A percentile compares a stretch with the other conserved stretches of the same genome.
Evolutionary conservation across 139 green algal genomes (phyloP).

Genomic region (Chlamydomonas sp.): DNA sequence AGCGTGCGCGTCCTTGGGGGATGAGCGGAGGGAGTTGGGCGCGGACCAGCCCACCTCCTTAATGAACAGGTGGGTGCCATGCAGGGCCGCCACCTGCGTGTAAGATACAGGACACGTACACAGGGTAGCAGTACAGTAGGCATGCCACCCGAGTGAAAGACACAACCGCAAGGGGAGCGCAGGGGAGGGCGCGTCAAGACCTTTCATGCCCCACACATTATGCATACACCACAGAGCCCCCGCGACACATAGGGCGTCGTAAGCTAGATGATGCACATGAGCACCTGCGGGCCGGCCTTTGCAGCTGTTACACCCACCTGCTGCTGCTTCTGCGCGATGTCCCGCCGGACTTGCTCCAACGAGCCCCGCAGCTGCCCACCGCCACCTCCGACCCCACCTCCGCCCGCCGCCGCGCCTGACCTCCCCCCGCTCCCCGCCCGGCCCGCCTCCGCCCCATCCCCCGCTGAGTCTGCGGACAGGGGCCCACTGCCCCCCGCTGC

Average conservation of each 20-base stretch:
- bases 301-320: too few relatives aligned
- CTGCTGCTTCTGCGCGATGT: constrained; percentile 32
- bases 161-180: too few relatives aligned
- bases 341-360: constrained; percentile 17
- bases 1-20: background rate
- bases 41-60: constrained; percentile 36
- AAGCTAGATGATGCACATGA: too few relatives aligned
- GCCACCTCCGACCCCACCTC: background rate
- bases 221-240: too few relatives aligned
- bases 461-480: background rate
- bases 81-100: constrained; percentile 14
- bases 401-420: background rate
- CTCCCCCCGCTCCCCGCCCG: background rate
- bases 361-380: background rate
- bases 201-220: too few relatives aligned
- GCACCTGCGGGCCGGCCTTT: too few relatives aligned
- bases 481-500: background rate
- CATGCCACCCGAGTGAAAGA: too few relatives aligned
- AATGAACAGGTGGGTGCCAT: constrained; percentile 28
- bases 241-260: too few relatives aligned
- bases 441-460: background rate
- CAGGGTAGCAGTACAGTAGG: too few relatives aligned
- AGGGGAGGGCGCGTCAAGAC: too few relatives aligned
- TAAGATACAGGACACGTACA: background rate
- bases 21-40: background rate